phyloP scores from a whole-genome alignment of 2,329 filamentous ascomycete genomes.

The Hymenoscyphus fraxineus region DNA sequence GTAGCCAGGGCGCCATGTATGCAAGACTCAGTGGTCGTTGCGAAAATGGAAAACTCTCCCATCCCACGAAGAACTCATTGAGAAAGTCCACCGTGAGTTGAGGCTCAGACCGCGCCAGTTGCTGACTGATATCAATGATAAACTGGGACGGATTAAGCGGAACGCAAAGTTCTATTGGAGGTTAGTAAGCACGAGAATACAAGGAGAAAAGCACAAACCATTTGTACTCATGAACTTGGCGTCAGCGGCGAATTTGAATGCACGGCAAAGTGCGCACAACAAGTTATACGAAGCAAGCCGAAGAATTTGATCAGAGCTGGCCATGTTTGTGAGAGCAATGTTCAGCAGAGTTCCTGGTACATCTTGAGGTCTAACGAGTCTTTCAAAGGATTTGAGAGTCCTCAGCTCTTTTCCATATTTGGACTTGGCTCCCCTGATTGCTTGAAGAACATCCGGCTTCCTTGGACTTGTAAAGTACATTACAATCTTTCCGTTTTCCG shows the following conservation, averaged over 20 bases:
- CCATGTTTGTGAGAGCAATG: conserved; percentile 62
- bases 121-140: conserved; percentile 62
- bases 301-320: conserved; percentile 56
- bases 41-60: conserved; percentile 65
- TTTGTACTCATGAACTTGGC: conserved; percentile 59
- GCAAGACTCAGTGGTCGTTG: conserved; percentile 64
- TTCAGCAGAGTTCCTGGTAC: conserved; percentile 67
- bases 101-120: conserved; percentile 59
- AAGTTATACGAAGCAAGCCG: conserved; percentile 65
- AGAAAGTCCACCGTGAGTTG: conserved; percentile 66
- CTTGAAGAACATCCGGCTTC: conserved; percentile 60
- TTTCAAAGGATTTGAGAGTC: conserved; percentile 58
- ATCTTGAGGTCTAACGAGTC: conserved; percentile 65
- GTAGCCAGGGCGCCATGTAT: conserved; percentile 68
- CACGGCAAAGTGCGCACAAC: conserved; percentile 61
- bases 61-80: conserved; percentile 70
- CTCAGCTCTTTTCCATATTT: conserved; percentile 62
- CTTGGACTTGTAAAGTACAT: conserved; percentile 69
- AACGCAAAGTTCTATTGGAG: conserved; percentile 53
- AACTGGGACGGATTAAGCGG: conserved; percentile 61
- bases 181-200: conserved; percentile 7
- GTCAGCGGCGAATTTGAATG: conserved; percentile 63
- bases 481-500: conserved; percentile 65
- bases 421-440: conserved; percentile 58
- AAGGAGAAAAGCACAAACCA: conserved; percentile 40